A percentile compares a stretch with the other conserved stretches of the same genome.
phyloP scores from a whole-genome alignment of 306 rosid species.

The Mucuna pruriens region DNA sequence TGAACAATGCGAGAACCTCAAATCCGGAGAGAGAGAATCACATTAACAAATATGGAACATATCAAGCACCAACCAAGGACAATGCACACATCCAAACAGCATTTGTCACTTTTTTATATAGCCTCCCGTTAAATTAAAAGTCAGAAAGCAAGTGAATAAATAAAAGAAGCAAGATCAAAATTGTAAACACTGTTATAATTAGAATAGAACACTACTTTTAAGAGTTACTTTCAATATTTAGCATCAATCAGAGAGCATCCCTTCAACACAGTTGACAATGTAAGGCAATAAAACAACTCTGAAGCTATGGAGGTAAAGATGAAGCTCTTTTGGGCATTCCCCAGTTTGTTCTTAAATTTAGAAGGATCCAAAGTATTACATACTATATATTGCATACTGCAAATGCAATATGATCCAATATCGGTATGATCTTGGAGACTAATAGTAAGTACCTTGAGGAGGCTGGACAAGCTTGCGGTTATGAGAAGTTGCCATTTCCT shows the following conservation, averaged over 20 bases:
- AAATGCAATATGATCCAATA: constrained; percentile 61
- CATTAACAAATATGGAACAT: background rate
- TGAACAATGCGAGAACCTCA: background rate
- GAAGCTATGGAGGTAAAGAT: constrained; percentile 54
- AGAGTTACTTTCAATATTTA: constrained; percentile 49
- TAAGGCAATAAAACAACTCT: constrained; percentile 51
- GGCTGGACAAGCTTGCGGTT: constrained; percentile 99
- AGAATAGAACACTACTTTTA: constrained; percentile 42
- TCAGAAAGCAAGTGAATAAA: constrained; percentile 1
- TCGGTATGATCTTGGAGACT: constrained; percentile 53
- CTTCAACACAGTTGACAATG: constrained; percentile 60
- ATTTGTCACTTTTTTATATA: constrained; percentile 14
- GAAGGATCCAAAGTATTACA: constrained; percentile 73
- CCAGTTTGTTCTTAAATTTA: constrained; percentile 60
- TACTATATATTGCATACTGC: constrained; percentile 68
- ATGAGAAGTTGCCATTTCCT: constrained; percentile 95
- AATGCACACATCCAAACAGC: constrained; percentile 14
- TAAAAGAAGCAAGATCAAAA: constrained; percentile 13
- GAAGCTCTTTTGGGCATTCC: constrained; percentile 56
- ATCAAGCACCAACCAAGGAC: background rate
- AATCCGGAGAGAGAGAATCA: background rate
- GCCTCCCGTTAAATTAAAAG: constrained; percentile 36
- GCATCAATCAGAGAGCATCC: constrained; percentile 64
- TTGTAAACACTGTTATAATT: constrained; percentile 21
- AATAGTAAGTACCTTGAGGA: constrained; percentile 96